phyloP scores from a whole-genome alignment of 2,329 filamentous ascomycete genomes.

The Purpureocillium takamizusanense region DNA sequence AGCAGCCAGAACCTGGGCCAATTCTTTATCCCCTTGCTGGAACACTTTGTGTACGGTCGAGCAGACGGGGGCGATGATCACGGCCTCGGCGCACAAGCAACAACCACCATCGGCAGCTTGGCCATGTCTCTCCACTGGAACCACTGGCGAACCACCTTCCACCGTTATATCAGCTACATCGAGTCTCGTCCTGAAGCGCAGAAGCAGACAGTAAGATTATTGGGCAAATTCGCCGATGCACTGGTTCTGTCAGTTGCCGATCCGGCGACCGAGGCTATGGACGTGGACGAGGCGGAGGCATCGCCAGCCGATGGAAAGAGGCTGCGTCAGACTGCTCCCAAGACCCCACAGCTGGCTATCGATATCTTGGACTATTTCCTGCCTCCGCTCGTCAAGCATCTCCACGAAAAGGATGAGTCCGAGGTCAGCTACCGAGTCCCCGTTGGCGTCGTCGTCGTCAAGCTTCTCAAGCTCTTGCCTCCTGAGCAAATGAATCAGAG shows the following conservation, averaged over 20 bases:
- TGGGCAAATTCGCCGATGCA: slow-evolving; percentile 74
- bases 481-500: slow-evolving; percentile 61
- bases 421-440: slow-evolving; percentile 90
- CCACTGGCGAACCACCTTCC: slow-evolving; percentile 77
- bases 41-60: slow-evolving; percentile 87
- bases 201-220: slow-evolving; percentile 75
- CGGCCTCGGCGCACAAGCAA: slow-evolving; percentile 77
- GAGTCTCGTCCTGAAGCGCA: slow-evolving; percentile 72
- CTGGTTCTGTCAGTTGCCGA: slow-evolving; percentile 48
- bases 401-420: slow-evolving; percentile 90
- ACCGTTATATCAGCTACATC: slow-evolving; percentile 76
- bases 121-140: slow-evolving; percentile 77
- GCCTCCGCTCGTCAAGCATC: slow-evolving; percentile 70
- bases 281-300: slow-evolving; percentile 25
- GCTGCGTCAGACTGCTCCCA: slow-evolving; percentile 59
- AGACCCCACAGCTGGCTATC: slow-evolving; percentile 54
- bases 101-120: slow-evolving; percentile 68
- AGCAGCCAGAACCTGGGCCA: slow-evolving; percentile 71
- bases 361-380: slow-evolving; percentile 70
- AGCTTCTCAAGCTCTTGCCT: slow-evolving; percentile 75
- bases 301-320: slow-evolving; percentile 21
- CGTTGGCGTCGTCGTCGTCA: slow-evolving; percentile 80
- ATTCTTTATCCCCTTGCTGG: slow-evolving; percentile 82
- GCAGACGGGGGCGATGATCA: slow-evolving; percentile 68
- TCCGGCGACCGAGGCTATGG: slow-evolving; percentile 28